Base-by-base conservation (phyloP, 805 yeast genomes). In the Starmerella tilneyi region DNA sequence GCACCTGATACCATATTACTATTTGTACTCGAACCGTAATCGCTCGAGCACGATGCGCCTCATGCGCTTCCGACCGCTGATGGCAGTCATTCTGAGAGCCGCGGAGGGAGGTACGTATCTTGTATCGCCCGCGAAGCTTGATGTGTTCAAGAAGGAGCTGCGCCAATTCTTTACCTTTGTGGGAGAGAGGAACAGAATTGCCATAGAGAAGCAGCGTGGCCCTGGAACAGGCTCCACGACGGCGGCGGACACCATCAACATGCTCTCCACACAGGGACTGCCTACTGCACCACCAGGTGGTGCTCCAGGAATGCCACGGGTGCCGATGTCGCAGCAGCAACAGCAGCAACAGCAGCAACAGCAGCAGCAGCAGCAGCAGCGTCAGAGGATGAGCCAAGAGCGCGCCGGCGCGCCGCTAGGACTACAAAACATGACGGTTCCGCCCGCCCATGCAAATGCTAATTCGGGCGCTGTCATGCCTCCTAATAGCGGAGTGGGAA, bases 11-110 rank as follows among this genome's bases (percentile, higher is more conserved):
- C 85, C 94, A 29, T 78, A 82, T 57, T 84, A 83, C 56, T 85
- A 75, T 58, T 73, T 81, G 47, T 68, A 84, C 49, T 81, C 94
- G 16, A 47, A 52, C 1, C 77, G 79, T 55, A 82, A 81, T 60
- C 73, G 71, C 40, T 83, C 78, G 41, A 88, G 84, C 9, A 81
- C 94, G 1, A 78, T 76, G 56, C 74, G 83, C 53, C 72, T 86
- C 48, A 71, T 86, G 48, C 88, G 82, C 59, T 75, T 83, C 70
- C 79, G 84, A 62, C 72, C 77, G 49, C 79, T 84, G 79, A 77
- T 84, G 35, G 79, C 77, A 56, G 81, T 79, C 58, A 81, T 84
- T 49, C 64, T 79, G 53, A 92, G 84, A 42, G 78, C 74, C 37
- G 73, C 78, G 47, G 70, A 75, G 51, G 13, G 27, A 11, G 80